Percentiles rank a stretch among this genome's conserved stretches.
Conservation (phyloP, 352 stramenopile genomes). For the Globisporangium mamillatum region DNA sequence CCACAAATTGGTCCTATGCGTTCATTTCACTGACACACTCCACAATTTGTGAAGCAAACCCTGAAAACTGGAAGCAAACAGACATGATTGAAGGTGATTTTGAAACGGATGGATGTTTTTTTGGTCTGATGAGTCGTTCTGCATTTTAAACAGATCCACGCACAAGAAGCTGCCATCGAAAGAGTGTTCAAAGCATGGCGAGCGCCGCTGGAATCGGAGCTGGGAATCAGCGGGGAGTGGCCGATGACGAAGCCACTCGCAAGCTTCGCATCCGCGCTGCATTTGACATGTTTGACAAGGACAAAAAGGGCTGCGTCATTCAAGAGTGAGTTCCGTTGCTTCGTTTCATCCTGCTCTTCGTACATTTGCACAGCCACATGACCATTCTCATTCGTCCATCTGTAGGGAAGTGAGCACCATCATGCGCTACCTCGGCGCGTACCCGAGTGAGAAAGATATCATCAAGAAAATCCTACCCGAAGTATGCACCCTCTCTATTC, state of each 20-base stretch:
- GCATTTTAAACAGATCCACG: not conserved
- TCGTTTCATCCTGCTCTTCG: not conserved
- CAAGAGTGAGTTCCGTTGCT: constrained; percentile 53
- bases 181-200: constrained; percentile 6
- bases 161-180: not conserved
- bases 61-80: not conserved
- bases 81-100: not conserved
- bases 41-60: not conserved
- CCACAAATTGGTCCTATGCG: not conserved
- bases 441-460: constrained; percentile 89
- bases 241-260: constrained; percentile 39
- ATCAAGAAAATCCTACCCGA: constrained; percentile 91
- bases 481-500: constrained; percentile 24
- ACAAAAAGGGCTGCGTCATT: constrained; percentile 87
- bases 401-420: constrained; percentile 86
- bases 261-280: constrained; percentile 72
- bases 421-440: constrained; percentile 89
- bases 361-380: not conserved
- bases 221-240: constrained; percentile 30
- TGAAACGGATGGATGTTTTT: not conserved
- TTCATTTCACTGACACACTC: not conserved
- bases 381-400: constrained; percentile 1
- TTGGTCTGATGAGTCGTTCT: not conserved
- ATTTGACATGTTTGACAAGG: constrained; percentile 92
- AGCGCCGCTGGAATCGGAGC: not conserved